Base-by-base conservation (phyloP, 768 basidiomycete species). In the Tubosaeta brunneosetosa region DNA sequence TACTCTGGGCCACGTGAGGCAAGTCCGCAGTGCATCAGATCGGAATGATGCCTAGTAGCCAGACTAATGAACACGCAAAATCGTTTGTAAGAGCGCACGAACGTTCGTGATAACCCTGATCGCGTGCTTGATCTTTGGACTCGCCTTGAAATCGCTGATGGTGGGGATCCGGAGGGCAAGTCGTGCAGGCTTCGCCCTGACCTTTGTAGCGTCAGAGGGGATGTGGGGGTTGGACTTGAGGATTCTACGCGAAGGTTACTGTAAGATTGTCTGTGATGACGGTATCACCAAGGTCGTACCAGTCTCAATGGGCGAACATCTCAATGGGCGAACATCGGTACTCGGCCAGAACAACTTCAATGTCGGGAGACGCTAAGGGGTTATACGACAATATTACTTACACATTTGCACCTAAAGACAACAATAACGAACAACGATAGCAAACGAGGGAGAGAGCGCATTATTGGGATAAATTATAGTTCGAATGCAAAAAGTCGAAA, bases 71-170 rank as follows among this genome's bases (percentile, higher is more conserved):
- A 16, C 36, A n/a, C 16, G 6, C 22, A 29, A 29, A 29, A 22
- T 22, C 29, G 9, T 4, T 29, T 9, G 9, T 6, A 29, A 29
- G 6, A 29, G 4, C 6, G 29, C 29, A 9, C 38, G 4, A 7
- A 68, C 66, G 61, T 54, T 57, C 50, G 43, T 65, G 60, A 40
- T 44, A 68, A 45, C 54, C 60, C 10, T 51, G 67, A 36, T 58
- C 60, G 52, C 51, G 36, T 67, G 60, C 19, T 41, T 55, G 37
- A 65, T 27, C 31, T 29, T 62, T 6, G 29, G 44, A 6, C 65
- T 62, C 1, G 43, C 14, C 44, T 48, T 47, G 32, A 65, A 1
- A 17, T 26, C 29, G 27, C 49, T 49, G 26, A 68, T 62, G 17
- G 51, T 36, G 3, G 66, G 64, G 37, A 66, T 55, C 55, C 38